Evolutionary conservation across 192 early-diverging fungal genomes (phyloP).

Genomic region (Backusella macrospora): DNA sequence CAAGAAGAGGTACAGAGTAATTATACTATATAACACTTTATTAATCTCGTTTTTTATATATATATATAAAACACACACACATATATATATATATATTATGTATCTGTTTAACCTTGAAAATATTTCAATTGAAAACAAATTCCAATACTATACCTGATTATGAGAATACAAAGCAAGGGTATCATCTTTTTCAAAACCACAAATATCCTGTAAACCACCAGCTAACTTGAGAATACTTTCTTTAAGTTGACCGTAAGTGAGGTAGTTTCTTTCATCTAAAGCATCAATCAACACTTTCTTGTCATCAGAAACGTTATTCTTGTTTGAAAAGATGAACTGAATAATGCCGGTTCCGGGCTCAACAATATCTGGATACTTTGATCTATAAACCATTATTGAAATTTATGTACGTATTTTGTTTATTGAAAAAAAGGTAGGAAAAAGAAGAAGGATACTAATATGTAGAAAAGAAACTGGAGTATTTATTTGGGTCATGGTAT

Average conservation of each 20-base stretch:
- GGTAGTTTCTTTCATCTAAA: conserved; percentile 21
- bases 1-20: conserved; percentile 33
- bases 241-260: conserved; percentile 42
- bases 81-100: neutral
- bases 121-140: neutral
- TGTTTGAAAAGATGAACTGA: conserved; percentile 46
- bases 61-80: neutral
- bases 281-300: conserved; percentile 50
- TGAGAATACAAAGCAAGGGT: conserved; percentile 28
- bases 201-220: conserved; percentile 33
- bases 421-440: neutral
- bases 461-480: neutral
- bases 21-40: conserved; percentile 27
- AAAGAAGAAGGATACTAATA: neutral
- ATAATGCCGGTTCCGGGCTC: conserved; percentile 48
- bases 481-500: neutral
- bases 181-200: conserved; percentile 25
- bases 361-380: conserved; percentile 37
- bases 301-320: conserved; percentile 37
- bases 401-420: neutral
- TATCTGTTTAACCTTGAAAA: neutral
- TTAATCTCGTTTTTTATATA: neutral
- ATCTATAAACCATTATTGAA: conserved; percentile 40
- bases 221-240: conserved; percentile 20
- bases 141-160: conserved; percentile 24